phyloP scores from a whole-genome alignment of 441 rosid species.

The Croton setiger region DNA sequence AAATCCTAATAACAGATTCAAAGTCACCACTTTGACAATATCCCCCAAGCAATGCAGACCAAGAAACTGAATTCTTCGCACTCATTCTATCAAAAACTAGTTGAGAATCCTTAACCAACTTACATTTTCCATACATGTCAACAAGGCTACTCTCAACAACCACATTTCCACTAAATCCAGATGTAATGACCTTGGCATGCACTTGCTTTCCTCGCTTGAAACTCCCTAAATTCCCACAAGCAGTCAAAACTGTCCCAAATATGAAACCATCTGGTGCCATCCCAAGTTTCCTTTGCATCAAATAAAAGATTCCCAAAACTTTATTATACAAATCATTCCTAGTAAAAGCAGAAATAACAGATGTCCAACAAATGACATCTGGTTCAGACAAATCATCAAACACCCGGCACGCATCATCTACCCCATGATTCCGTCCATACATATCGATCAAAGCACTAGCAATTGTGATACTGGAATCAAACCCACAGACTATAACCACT shows the following conservation, averaged over 20 bases:
- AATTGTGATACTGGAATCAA: slow-evolving; percentile 49
- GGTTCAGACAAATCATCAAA: slow-evolving; percentile 74
- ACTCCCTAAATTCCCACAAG: slow-evolving; percentile 71
- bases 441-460: slow-evolving; percentile 59
- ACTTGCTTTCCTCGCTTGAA: slow-evolving; percentile 70
- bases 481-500: slow-evolving; percentile 51
- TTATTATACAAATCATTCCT: slow-evolving; percentile 57
- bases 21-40: slow-evolving; percentile 72
- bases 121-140: slow-evolving; percentile 91
- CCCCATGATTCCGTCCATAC: slow-evolving; percentile 57
- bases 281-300: slow-evolving; percentile 46
- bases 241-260: slow-evolving; percentile 66
- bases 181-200: slow-evolving; percentile 53
- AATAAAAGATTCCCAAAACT: slow-evolving; percentile 48
- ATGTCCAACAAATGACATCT: slow-evolving; percentile 75
- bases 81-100: slow-evolving; percentile 63
- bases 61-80: slow-evolving; percentile 56
- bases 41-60: slow-evolving; percentile 75
- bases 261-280: slow-evolving; percentile 63
- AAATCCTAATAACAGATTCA: slow-evolving; percentile 50
- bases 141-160: slow-evolving; percentile 74
- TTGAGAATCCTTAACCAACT: slow-evolving; percentile 48
- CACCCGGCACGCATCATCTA: slow-evolving; percentile 45
- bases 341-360: slow-evolving; percentile 57
- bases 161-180: slow-evolving; percentile 53